Base-by-base conservation (phyloP, 1,284 basidiomycete species). In the Fereydounia khargensis region DNA sequence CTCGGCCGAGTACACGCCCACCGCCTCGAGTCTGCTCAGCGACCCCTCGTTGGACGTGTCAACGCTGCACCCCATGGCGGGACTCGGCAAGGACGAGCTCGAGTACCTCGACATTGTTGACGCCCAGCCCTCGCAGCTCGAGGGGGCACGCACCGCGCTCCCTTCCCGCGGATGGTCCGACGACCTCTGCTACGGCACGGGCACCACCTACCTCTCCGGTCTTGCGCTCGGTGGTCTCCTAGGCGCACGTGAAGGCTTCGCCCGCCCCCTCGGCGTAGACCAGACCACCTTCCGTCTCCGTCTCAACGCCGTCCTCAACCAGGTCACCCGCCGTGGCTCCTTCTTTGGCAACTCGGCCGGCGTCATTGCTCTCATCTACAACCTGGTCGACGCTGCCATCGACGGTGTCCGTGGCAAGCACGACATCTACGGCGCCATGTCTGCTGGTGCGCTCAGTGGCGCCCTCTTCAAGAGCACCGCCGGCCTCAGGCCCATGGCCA, bases 281-380 rank as follows among this genome's bases (percentile, higher is more conserved):
- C 54, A 56, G 20, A 62, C 72, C 17, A 74, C 72, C n/a, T 43
- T 68, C 85, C 82, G 91, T 60, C 80, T 99, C 75, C 86, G 95
- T 80, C 86, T 98, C 80, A 99, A 98, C 80, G 92, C 90, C 69
- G 81, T 98, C 51, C 83, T 98, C 68, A 99, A 98, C 82, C 88
- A 90, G 76, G 85, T 96, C 76, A 97, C 94, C 54, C 82, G 94
- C 78, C 84, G 95, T 79, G 95, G 95, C 34, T 92, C 88, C 41
- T 96, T 96, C 79, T 86, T 96, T 78, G 95, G 92, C 72, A 99
- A 98, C 82, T 96, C 90, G 74, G 89, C 92, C 75, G 95, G 95
- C 78, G 89, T 97, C 57, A 81, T 98, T 63, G 94, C 94, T 47
- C 84, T 99, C 73, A 85, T 89, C 65, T 99, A 99, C 82, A 99